These are phyloP conservation scores for Fusarium pseudograminearum DNA, from an alignment of 2,329 filamentous ascomycete genomes.

Conservation along the genomic window DNA sequence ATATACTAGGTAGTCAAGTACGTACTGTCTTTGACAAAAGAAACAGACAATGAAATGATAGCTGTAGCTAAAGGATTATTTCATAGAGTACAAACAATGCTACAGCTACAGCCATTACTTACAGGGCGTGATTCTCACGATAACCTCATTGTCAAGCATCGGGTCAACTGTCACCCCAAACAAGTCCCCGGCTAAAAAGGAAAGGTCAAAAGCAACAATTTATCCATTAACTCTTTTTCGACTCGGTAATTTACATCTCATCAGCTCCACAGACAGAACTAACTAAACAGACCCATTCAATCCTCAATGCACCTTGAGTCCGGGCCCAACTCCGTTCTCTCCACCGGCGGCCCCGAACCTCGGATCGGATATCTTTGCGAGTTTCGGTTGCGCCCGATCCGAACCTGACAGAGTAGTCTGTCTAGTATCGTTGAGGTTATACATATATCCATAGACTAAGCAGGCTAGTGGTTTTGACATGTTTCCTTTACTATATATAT, in stretches of 20 bases:
- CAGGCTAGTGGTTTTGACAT: not conserved
- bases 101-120: not conserved
- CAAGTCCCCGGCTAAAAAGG: not conserved
- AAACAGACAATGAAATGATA: not conserved
- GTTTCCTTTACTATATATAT: not conserved
- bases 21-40: not conserved
- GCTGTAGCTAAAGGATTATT: not conserved
- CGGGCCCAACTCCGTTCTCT: not conserved
- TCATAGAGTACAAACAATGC: not conserved
- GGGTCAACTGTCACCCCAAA: constrained; percentile 10
- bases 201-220: not conserved
- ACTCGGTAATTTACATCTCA: constrained; percentile 2
- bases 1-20: not conserved
- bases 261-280: not conserved
- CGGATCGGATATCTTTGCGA: constrained; percentile 25
- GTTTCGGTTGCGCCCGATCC: constrained; percentile 7
- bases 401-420: not conserved
- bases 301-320: not conserved
- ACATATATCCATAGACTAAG: not conserved
- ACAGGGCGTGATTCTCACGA: not conserved
- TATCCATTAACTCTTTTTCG: constrained; percentile 11
- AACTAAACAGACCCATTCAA: not conserved
- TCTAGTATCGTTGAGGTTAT: not conserved
- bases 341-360: constrained; percentile 28
- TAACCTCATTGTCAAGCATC: constrained; percentile 2